Percentiles rank a stretch among this genome's conserved stretches.
Conservation (phyloP, 1,139 yeast species). For the Suhomyces guaymorum region DNA sequence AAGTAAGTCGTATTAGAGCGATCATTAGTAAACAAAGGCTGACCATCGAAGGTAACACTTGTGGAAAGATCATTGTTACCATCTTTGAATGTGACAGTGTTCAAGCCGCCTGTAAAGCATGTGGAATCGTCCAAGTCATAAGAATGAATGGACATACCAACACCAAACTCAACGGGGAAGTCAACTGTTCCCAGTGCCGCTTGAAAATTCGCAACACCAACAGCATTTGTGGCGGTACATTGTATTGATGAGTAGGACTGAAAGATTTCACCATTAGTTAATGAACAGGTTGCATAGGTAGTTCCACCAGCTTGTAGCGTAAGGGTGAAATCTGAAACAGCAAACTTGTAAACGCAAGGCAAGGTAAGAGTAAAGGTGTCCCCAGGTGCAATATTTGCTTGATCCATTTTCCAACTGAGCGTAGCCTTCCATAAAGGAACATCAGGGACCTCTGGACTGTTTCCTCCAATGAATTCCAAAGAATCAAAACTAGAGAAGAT, state of each 20-base stretch:
- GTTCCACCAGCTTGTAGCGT: constrained; percentile 5
- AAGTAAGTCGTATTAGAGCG: not conserved
- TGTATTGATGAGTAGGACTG: constrained; percentile 25
- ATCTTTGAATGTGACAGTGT: constrained; percentile 30
- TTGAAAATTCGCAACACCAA: constrained; percentile 16
- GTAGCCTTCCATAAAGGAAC: constrained; percentile 24
- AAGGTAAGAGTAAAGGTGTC: constrained; percentile 32
- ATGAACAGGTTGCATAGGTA: constrained; percentile 29
- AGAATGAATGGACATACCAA: constrained; percentile 24
- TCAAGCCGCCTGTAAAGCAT: constrained; percentile 24
- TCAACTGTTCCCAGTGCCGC: constrained; percentile 25
- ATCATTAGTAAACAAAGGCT: constrained; percentile 7
- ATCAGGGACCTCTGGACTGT: not conserved
- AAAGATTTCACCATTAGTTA: constrained; percentile 25
- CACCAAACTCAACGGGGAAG: constrained; percentile 31
- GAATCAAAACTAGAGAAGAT: constrained; percentile 20
- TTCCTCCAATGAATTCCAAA: not conserved
- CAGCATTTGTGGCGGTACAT: constrained; percentile 25
- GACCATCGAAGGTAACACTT: constrained; percentile 18
- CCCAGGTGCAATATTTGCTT: constrained; percentile 23
- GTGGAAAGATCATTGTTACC: constrained; percentile 24
- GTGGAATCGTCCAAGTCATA: constrained; percentile 25
- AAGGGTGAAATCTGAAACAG: not conserved
- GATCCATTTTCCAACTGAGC: constrained; percentile 25
- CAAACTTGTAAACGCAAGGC: constrained; percentile 27